phyloP scores from a whole-genome alignment of 352 stramenopile genomes.

The Phytophthora nicotianae region DNA sequence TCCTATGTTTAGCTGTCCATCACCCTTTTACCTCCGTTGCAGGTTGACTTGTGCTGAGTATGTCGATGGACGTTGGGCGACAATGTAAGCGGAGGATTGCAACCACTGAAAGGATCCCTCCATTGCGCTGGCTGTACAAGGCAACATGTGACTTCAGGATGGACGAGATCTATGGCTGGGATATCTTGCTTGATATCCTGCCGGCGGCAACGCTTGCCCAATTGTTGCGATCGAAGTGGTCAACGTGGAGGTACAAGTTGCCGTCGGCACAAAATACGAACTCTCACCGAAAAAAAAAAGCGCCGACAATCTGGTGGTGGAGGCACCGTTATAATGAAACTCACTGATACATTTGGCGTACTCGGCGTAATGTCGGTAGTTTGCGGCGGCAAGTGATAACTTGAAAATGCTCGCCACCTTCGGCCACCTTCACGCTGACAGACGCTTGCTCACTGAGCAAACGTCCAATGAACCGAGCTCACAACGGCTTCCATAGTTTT shows the following conservation, averaged over 20 bases:
- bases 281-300: slow-evolving; percentile 15
- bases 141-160: not conserved
- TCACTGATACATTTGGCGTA: not conserved
- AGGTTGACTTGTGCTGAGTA: not conserved
- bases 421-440: not conserved
- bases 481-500: not conserved
- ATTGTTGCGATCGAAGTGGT: slow-evolving; percentile 3
- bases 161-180: not conserved
- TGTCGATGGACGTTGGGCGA: not conserved
- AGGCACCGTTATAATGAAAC: no score
- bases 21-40: slow-evolving; percentile 14
- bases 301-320: slow-evolving; percentile 21
- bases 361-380: not conserved
- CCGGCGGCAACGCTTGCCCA: slow-evolving; percentile 1
- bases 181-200: not conserved
- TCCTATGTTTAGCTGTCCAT: slow-evolving; percentile 3
- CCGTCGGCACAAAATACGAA: slow-evolving; percentile 13
- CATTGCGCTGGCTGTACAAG: no score
- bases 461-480: not conserved
- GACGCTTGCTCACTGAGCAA: not conserved
- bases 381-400: not conserved
- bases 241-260: slow-evolving; percentile 27
- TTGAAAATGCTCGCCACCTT: no score
- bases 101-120: no score
- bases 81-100: no score